Base-by-base conservation (phyloP, 1,139 yeast species). In the Yamadazyma songkhlaensis region DNA sequence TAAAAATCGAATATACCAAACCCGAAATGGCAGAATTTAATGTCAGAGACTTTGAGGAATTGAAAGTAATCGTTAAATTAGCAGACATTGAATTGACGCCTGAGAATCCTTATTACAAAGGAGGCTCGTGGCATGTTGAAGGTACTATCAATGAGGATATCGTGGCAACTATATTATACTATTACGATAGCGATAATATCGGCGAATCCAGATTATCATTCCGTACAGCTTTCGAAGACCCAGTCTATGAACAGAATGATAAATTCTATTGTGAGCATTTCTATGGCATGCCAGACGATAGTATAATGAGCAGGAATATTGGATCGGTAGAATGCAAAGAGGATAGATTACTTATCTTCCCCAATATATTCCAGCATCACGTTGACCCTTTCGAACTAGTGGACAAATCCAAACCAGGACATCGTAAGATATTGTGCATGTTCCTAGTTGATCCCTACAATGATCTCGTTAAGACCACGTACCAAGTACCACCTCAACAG, bases 111-210 rank as follows among this genome's bases (percentile, higher is more conserved):
- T 40, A 33, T 3, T 71, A 70, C 37, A 38, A 47, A 1, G 76
- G 76, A 4, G 75, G 76, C 0, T 44, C 67, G 3, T 70, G 76
- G 76, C 76, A 70, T 39, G 60, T 69, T 0, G 76, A 70, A 46
- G 76, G 75, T 2, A 57, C 66, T 3, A 55, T 60, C 31, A 63
- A 63, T 42, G 76, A 70, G 48, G 67, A 65, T 43, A 70, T 70
- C 34, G 62, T 70, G 2, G 73, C 72, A 2, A 67, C 74, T 1
- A 54, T 62, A 1, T 48, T 70, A 29, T 70, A 68, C 50, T 71
- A 71, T 47, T 71, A 70, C 42, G 74, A 71, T 42, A 43, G 51
- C 11, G 70, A 64, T 13, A 70, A 70, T 45, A 67, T 70, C 35
- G 50, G 62, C 4, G 64, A 62, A 25, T 64, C 72, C 4, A 51